Evolutionary conservation across 208 protist species (phyloP).

Genomic region (Acanthamoeba healyi): DNA sequence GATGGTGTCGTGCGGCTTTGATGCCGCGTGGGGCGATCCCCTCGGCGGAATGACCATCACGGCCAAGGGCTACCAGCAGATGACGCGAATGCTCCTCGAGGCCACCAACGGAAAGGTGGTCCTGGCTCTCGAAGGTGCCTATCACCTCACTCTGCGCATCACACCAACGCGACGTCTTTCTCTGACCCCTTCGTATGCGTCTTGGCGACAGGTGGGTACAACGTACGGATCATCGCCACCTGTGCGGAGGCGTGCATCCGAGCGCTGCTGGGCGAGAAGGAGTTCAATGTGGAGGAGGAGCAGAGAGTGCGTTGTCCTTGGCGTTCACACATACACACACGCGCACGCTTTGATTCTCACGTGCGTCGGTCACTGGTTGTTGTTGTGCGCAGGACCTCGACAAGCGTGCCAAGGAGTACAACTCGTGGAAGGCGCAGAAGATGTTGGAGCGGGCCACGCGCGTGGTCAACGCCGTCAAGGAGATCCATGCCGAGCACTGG

Average conservation of each 20-base stretch:
- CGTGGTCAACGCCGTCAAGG: conserved; percentile 23
- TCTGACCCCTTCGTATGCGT: too few relatives aligned
- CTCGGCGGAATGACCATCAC: conserved; percentile 64
- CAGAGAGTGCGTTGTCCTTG: not conserved
- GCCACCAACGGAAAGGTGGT: conserved; percentile 51
- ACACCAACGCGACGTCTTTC: not conserved
- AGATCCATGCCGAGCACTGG: not conserved
- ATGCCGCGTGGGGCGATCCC: conserved; percentile 43
- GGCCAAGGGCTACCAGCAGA: conserved; percentile 6
- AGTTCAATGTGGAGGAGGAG: conserved; percentile 61
- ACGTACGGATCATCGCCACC: conserved; percentile 55
- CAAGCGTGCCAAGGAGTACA: not conserved
- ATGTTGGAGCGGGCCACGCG: not conserved
- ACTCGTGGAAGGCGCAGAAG: not conserved
- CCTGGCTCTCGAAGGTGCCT: conserved; percentile 15
- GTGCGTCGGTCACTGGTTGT: too few relatives aligned
- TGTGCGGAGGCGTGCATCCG: conserved; percentile 33
- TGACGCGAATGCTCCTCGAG: conserved; percentile 42
- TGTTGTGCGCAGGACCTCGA: not conserved
- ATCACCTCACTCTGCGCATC: not conserved
- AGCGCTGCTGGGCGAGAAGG: conserved; percentile 49
- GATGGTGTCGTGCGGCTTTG: conserved; percentile 54
- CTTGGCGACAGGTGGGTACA: conserved; percentile 1
- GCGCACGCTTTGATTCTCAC: too few relatives aligned
- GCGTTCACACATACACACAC: too few relatives aligned